Conservation (phyloP, 768 basidiomycete species). For the Podaxis mareebaensis region DNA sequence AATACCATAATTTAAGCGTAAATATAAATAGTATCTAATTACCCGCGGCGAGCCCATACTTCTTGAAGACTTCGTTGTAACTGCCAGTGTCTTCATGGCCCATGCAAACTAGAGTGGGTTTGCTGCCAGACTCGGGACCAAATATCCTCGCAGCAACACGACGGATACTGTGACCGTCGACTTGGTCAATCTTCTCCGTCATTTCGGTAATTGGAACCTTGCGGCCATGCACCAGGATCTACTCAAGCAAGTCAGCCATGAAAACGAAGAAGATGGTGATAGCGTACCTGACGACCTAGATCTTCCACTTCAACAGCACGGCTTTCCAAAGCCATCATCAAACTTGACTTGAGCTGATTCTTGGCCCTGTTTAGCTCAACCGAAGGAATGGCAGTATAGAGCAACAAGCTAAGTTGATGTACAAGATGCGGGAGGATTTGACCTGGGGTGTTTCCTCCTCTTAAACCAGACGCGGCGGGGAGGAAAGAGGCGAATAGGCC, state of each 20-base stretch:
- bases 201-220: constrained; percentile 90
- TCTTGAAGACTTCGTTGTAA: constrained; percentile 60
- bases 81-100: constrained; percentile 78
- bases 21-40: constrained; percentile 13
- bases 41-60: constrained; percentile 61
- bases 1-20: constrained; percentile 3
- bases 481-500: constrained; percentile 88
- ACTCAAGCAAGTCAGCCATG: constrained; percentile 15
- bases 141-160: constrained; percentile 79
- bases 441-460: constrained; percentile 62
- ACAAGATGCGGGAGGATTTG: constrained; percentile 84
- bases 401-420: constrained; percentile 81
- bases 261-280: constrained; percentile 1
- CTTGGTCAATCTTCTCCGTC: constrained; percentile 80
- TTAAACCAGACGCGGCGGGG: constrained; percentile 55
- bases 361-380: constrained; percentile 83
- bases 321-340: constrained; percentile 96
- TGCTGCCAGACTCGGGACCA: constrained; percentile 57
- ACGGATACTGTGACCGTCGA: constrained; percentile 68
- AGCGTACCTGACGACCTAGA: constrained; percentile 78
- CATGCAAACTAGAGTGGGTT: constrained; percentile 82
- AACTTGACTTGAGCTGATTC: constrained; percentile 89
- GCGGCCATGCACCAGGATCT: constrained; percentile 85
- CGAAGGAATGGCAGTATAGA: constrained; percentile 66
- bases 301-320: constrained; percentile 84